These are phyloP conservation scores for Nicotiana noctiflora DNA, from an alignment of 257 asterid species.

Conservation along the genomic window DNA sequence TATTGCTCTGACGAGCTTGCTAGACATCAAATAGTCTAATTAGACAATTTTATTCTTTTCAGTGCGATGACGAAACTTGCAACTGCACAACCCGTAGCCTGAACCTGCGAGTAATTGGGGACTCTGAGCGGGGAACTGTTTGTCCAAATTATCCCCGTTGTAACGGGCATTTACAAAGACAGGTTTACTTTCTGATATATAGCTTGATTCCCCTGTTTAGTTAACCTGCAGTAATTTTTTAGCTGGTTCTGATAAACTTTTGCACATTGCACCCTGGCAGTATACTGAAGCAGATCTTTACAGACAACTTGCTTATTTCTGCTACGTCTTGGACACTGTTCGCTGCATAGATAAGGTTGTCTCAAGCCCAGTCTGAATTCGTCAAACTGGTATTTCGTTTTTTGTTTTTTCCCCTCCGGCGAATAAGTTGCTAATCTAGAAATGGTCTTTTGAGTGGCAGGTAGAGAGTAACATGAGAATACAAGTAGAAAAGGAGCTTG, in stretches of 20 bases:
- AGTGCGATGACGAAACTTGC: constrained; percentile 99
- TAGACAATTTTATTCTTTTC: constrained; percentile 5
- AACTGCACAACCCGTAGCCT: constrained; percentile 67
- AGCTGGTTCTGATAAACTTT: constrained; percentile 13
- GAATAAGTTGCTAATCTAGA: neutral
- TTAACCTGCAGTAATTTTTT: neutral
- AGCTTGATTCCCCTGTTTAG: neutral
- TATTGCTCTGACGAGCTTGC: constrained; percentile 17
- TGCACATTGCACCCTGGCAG: constrained; percentile 28
- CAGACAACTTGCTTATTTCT: constrained; percentile 79
- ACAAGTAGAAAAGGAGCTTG: constrained; percentile 58
- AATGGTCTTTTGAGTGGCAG: constrained; percentile 27
- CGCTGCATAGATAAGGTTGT: constrained; percentile 77
- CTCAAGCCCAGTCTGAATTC: neutral
- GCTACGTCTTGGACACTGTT: constrained; percentile 60
- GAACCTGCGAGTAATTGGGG: constrained; percentile 72
- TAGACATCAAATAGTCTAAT: neutral
- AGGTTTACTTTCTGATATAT: constrained; percentile 37
- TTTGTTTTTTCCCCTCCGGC: neutral
- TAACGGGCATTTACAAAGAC: constrained; percentile 65
- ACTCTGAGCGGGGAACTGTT: constrained; percentile 73
- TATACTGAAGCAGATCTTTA: constrained; percentile 84
- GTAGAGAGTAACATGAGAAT: constrained; percentile 45
- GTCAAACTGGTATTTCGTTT: neutral
- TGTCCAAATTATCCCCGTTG: constrained; percentile 95